These are phyloP conservation scores for Podila clonocystis DNA, from an alignment of 192 early-diverging fungal species.

Conservation along the genomic window DNA sequence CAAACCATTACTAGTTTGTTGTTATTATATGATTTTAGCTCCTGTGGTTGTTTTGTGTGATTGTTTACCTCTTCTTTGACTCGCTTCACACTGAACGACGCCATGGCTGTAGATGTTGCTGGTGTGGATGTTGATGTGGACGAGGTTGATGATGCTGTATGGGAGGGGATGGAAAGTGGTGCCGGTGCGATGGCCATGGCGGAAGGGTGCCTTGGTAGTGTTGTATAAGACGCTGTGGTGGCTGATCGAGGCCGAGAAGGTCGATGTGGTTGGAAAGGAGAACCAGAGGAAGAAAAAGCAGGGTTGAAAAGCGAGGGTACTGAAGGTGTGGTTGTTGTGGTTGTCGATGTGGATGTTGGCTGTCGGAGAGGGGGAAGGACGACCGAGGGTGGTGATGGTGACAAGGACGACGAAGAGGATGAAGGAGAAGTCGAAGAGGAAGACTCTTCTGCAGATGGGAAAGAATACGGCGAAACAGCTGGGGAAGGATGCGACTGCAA, in stretches of 20 bases:
- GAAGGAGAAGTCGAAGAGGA: neutral
- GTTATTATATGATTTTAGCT: neutral
- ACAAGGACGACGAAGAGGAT: neutral
- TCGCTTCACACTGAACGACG: slow-evolving; percentile 6
- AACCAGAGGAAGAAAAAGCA: neutral
- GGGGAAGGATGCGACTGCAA: neutral
- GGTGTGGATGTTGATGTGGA: neutral
- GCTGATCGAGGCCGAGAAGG: neutral
- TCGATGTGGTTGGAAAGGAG: neutral
- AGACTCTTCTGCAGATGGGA: neutral
- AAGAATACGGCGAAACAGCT: neutral
- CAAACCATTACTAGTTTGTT: neutral
- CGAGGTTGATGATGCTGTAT: neutral
- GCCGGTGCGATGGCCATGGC: neutral
- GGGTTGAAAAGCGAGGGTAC: neutral
- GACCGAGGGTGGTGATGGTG: neutral
- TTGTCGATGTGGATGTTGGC: neutral
- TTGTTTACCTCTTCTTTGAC: slow-evolving; percentile 31
- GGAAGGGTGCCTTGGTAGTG: neutral
- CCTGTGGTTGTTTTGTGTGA: neutral
- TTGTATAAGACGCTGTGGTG: neutral
- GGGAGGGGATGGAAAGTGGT: neutral
- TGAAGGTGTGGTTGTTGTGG: neutral
- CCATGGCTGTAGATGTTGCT: neutral
- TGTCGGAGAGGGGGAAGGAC: neutral